Evolutionary conservation across 2,329 filamentous ascomycete genomes (phyloP).

Genomic region (Aspergillus japonicus): DNA sequence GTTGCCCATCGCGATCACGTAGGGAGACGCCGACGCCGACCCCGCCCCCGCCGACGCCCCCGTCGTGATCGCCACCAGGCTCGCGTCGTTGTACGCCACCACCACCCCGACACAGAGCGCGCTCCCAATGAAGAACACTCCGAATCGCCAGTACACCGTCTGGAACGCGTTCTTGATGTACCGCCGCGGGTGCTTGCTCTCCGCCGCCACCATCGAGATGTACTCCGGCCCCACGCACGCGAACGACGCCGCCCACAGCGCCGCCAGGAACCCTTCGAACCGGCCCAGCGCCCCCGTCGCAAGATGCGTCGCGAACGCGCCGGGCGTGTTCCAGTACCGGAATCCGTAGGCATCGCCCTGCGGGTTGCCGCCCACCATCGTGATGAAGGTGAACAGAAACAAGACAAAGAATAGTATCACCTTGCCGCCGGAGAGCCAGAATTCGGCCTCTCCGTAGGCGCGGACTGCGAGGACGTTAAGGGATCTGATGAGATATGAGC

Average conservation of each 20-base stretch:
- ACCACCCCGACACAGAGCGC: conserved; percentile 68
- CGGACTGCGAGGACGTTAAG: conserved; percentile 14
- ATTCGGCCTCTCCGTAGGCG: conserved; percentile 17
- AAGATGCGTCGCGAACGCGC: conserved; percentile 45
- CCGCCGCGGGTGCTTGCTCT: conserved; percentile 65
- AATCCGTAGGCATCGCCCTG: conserved; percentile 67
- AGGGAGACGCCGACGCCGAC: conserved; percentile 63
- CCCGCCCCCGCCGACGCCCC: conserved; percentile 25
- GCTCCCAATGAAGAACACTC: conserved; percentile 71
- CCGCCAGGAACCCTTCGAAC: conserved; percentile 56
- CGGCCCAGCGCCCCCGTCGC: conserved; percentile 61
- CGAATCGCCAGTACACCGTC: conserved; percentile 73
- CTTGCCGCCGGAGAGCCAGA: conserved; percentile 43
- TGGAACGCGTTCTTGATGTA: conserved; percentile 73
- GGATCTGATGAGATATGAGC: no score
- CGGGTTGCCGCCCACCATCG: conserved; percentile 76
- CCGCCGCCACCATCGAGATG: conserved; percentile 61
- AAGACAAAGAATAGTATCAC: conserved; percentile 65
- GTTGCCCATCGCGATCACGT: conserved; percentile 64
- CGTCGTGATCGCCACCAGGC: conserved; percentile 42
- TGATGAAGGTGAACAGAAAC: conserved; percentile 70
- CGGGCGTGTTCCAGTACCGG: conserved; percentile 50
- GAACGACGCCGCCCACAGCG: conserved; percentile 66
- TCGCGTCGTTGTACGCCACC: conserved; percentile 63
- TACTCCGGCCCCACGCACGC: conserved; percentile 52